Conservation (phyloP, 495 filamentous ascomycete species). For the Penicillium coprophilum region DNA sequence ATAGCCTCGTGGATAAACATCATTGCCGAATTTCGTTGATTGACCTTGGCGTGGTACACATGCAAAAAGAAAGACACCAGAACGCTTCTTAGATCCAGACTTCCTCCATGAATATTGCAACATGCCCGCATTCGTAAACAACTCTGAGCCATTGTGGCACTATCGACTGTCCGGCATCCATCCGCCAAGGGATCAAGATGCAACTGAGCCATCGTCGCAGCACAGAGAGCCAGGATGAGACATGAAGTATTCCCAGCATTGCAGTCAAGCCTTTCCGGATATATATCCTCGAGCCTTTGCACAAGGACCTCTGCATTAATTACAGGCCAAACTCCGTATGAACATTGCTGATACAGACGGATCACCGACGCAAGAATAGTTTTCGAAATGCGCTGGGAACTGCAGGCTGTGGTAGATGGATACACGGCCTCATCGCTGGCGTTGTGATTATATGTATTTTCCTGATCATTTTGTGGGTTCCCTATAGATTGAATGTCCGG, state of each 20-base stretch:
- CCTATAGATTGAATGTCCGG: neutral
- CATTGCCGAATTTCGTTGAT: conserved; percentile 32
- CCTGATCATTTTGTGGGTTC: neutral
- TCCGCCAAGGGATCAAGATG: conserved; percentile 24
- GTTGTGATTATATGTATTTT: neutral
- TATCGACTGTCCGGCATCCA: conserved; percentile 15
- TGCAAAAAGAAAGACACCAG: conserved; percentile 37
- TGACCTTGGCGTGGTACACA: conserved; percentile 38
- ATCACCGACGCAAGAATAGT: conserved; percentile 17
- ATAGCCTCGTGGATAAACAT: conserved; percentile 38
- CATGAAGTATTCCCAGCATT: conserved; percentile 15
- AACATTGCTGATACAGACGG: conserved; percentile 26
- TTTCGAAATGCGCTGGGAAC: conserved; percentile 12
- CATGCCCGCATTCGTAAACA: conserved; percentile 26
- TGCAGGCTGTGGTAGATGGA: neutral
- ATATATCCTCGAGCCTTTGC: conserved; percentile 17
- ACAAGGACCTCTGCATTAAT: conserved; percentile 25
- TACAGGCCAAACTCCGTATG: conserved; percentile 37
- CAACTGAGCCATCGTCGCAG: conserved; percentile 37
- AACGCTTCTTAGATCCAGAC: conserved; percentile 21
- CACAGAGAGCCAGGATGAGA: conserved; percentile 31
- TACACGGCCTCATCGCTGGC: too few relatives aligned
- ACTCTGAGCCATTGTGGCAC: conserved; percentile 21
- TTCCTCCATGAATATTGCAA: conserved; percentile 9
- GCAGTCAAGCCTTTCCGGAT: conserved; percentile 2